These are phyloP conservation scores for Sideroxylon spinosum DNA, from an alignment of 179 eudicot species.

Conservation along the genomic window DNA sequence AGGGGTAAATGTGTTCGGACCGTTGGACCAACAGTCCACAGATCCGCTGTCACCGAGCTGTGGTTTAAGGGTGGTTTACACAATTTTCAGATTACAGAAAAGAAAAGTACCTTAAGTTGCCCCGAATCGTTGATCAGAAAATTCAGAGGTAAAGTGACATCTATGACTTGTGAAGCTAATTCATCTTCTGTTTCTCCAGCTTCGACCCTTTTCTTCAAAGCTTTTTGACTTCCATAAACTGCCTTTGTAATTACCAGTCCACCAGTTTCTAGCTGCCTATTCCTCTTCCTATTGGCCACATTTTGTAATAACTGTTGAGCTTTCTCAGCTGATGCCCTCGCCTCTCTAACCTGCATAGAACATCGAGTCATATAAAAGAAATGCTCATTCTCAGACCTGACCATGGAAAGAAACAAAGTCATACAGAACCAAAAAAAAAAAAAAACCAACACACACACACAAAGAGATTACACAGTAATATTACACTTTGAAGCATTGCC, in stretches of 20 bases:
- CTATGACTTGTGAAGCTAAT: constrained; percentile 64
- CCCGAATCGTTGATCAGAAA: constrained; percentile 81
- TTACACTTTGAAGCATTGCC: not conserved
- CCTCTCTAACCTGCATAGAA: constrained; percentile 59
- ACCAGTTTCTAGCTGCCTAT: constrained; percentile 52
- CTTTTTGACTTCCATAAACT: constrained; percentile 64
- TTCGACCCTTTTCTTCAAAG: constrained; percentile 40
- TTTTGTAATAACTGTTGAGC: constrained; percentile 75
- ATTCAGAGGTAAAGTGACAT: constrained; percentile 83
- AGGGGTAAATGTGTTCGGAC: too few species aligned
- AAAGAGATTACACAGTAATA: too few species aligned
- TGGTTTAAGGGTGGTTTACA: too few species aligned
- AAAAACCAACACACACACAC: too few species aligned
- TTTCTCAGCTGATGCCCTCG: constrained; percentile 80
- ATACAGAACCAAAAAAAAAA: not conserved
- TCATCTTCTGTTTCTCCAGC: constrained; percentile 42
- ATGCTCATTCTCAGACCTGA: not conserved
- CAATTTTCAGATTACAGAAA: too few species aligned
- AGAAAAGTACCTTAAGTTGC: constrained; percentile 74
- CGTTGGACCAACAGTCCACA: too few species aligned
- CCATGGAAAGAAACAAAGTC: not conserved
- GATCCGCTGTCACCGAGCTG: too few species aligned
- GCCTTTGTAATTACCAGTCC: constrained; percentile 77
- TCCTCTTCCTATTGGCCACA: constrained; percentile 77
- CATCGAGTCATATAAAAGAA: not conserved